Evolutionary conservation across 2,329 filamentous ascomycete genomes (phyloP), one percentile per base, ranked within the genome.

Genomic region (Microcyclospora pomicola): DNA sequence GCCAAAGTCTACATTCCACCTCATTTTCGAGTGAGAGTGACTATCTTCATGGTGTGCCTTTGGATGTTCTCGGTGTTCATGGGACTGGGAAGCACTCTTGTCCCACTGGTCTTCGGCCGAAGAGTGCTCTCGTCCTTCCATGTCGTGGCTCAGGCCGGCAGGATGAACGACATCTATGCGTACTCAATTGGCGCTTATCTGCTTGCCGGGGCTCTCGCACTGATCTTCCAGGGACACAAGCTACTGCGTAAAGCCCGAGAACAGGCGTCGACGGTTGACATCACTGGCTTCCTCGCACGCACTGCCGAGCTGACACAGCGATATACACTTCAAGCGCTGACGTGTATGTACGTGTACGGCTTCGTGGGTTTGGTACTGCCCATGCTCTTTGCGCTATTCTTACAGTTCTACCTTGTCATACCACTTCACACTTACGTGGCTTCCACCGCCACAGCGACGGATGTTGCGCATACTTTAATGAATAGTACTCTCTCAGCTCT

Each of bases 151-250:
- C 62, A 68, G 1, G 71, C 82, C 43, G 72, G 82, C 34, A 74
- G 74, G 31, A 81, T 88, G 54, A 98, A 96, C 59, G 91, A 98
- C 58, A 82, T 98, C 16, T 96, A 98, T 52, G 88, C 91, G 10
- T 94, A 95, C 58, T 93, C 85, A 37, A 77, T 91, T 24, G 91
- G 91, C 11, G 72, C 93, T 31, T 94, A 92, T 55, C 66, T 85
- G 16, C 67, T 94, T 4, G 84, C 82, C 9, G 75, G 73, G 3
- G 53, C 74, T 1, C 64, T 73, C 2, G 93, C 87, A 56, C 60
- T 72, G 31, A 48, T 42, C 2, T 38, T 51, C 34, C 50, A 52
- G 24, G 48, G 53, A 27, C 33, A 29, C 30, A 31, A 31, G 15
- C 41, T 34, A 24, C 15, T 37, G 11, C 27, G 19, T 7, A 43